Conservation (phyloP, 306 rosid genomes). For the Cajanus cajan region DNA sequence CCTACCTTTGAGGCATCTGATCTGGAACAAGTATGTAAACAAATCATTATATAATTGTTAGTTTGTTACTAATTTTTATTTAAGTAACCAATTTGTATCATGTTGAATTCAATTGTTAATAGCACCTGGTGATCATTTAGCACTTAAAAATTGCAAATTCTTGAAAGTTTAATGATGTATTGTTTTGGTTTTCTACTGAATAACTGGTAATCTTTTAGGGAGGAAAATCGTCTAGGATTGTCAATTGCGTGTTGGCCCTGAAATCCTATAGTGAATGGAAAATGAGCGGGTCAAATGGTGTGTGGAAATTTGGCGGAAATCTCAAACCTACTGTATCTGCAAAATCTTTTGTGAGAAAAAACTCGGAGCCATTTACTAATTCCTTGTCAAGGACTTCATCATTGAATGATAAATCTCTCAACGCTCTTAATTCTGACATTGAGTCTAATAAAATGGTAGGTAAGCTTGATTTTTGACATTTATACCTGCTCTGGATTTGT, state of each 20-base stretch:
- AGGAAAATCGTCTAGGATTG: slow-evolving; percentile 88
- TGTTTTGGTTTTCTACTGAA: background rate
- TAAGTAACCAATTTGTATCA: background rate
- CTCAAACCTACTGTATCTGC: slow-evolving; percentile 55
- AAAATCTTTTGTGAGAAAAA: slow-evolving; percentile 77
- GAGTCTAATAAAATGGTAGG: slow-evolving; percentile 85
- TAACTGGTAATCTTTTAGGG: slow-evolving; percentile 51
- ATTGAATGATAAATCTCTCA: slow-evolving; percentile 54
- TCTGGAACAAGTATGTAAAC: slow-evolving; percentile 83
- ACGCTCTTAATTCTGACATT: slow-evolving; percentile 39
- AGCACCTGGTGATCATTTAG: background rate
- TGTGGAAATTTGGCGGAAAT: slow-evolving; percentile 89
- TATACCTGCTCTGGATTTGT: slow-evolving; percentile 22
- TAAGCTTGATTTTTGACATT: slow-evolving; percentile 37
- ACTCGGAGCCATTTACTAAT: slow-evolving; percentile 81
- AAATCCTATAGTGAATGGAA: slow-evolving; percentile 89
- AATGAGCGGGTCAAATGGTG: slow-evolving; percentile 69
- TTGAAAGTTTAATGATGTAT: background rate
- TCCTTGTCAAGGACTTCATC: slow-evolving; percentile 77
- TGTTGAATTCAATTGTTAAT: slow-evolving; percentile 3
- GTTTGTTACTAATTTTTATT: background rate
- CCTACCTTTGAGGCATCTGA: slow-evolving; percentile 98
- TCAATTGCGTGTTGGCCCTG: slow-evolving; percentile 75
- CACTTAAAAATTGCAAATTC: background rate
- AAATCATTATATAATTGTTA: slow-evolving; percentile 7